Base-by-base conservation (phyloP, 805 yeast species). In the Cyberlindnera mrakii region DNA sequence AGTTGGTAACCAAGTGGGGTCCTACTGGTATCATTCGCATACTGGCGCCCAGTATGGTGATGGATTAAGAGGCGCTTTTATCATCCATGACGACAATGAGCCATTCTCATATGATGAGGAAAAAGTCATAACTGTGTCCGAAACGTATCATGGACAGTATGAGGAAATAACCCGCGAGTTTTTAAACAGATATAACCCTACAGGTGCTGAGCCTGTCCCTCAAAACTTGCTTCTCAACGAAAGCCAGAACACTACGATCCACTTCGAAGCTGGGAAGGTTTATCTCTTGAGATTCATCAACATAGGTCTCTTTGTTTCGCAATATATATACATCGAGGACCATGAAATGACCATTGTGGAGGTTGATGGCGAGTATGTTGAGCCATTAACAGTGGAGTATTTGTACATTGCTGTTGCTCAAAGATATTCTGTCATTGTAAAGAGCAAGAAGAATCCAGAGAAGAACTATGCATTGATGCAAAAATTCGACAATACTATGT, bases 1-100 rank as follows among this genome's bases (percentile, higher is more conserved):
- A 2, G 82, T 82, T 9, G 70, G 63, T 7, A 72, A 77, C 48
- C 90, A 85, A 59, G 77, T 67, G 4, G 95, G 95, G 40, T 74
- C 87, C n/a, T 85, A 70, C 63, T 85, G 95, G 95, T 85, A 84
- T 61, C 95, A 85, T 59, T 79, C 88, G 5, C 95, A 85, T 54
- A 70, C 80, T 32, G 89, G 87, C 0, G 67, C 84, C 13, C 93
- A 85, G 57, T 85, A 85, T 53, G 77, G 84, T 43, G 95, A 85
- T 61, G 95, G 95, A 0, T 63, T 85, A 47, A 70, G 91, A 52
- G 89, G 83, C 0, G 63, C 84, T 33, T 71, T 85, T 45, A 71
- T 84, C 14, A 72, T 85, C 31, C 86, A 81, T 47, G 87, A 81
- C 45, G 62, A 57, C 41, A 35, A 43, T 16, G 25, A 18, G 33